Evolutionary conservation across 768 basidiomycete genomes (phyloP), one percentile per base, ranked within the genome.

Genomic region (Leccinum rimulosum): DNA sequence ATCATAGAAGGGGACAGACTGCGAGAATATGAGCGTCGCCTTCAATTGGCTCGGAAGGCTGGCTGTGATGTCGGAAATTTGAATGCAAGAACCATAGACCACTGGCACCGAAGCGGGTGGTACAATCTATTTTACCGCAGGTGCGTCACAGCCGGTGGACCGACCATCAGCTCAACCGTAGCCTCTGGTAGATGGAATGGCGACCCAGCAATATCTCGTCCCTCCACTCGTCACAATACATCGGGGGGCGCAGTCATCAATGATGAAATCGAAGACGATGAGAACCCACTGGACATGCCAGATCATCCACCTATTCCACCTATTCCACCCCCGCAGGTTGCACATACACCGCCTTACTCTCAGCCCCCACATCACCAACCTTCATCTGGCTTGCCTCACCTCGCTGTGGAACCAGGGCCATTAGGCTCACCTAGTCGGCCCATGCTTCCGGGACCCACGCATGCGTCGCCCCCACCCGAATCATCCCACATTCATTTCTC

Each of bases 51-150:
- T 1, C 82, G 86, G 55, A 85, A 86, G 64, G 79, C 79, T 27
- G 84, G 83, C 5, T 84, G 83, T 60, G 87, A 89, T 60, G 83
- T 91, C 14, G 89, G 87, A 7, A 91, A 87, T 64, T 79, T 92
- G 55, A 86, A 80, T 47, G 83, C 88, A 19, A 80, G 88, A 60
- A 86, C 86, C 3, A 82, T 92, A 59, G 89, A 91, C 64, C 86
- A 89, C 59, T 92, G 89, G 89, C 87, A 88, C 65, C 80, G 83
- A 57, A 79, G 80, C 35, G 88, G 88, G 15, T 91, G 89, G 89
- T 92, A 89, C 66, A 79, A 79, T 11, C 75, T 90, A 25, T 92
- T 92, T 71, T 85, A 84, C 71, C 78, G 79, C 64, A 80, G 89
- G 86, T 87, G 61, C 22, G 75, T 58, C 36, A 55, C 27, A 19